Conservation (phyloP, 257 asterid genomes). For the Verbena officinalis region DNA sequence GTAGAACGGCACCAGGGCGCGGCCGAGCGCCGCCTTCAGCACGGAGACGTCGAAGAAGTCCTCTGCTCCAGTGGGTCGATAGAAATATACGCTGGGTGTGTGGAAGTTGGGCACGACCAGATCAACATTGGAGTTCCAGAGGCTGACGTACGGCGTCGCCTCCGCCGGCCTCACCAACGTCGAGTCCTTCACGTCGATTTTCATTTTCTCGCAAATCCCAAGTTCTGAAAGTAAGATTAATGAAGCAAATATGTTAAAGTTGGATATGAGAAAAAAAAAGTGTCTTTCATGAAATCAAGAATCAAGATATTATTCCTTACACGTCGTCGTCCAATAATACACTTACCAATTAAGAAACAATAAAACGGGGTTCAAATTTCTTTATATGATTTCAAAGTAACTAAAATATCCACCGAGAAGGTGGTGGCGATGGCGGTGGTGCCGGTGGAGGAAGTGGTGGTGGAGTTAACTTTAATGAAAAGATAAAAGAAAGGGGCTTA, state of each 20-base stretch:
- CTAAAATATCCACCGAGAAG: not conserved
- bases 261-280: not conserved
- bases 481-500: not conserved
- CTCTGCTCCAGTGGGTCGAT: constrained; percentile 59
- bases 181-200: constrained; percentile 59
- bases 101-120: constrained; percentile 96
- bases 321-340: not conserved
- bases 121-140: constrained; percentile 98
- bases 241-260: not conserved
- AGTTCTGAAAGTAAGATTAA: not conserved
- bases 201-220: constrained; percentile 37
- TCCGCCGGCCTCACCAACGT: constrained; percentile 77
- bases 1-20: constrained; percentile 85
- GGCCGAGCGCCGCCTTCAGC: constrained; percentile 73
- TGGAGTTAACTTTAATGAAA: not conserved
- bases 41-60: constrained; percentile 65
- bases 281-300: too few relatives aligned
- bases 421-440: constrained; percentile 2
- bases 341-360: not conserved
- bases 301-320: too few relatives aligned
- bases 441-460: not conserved
- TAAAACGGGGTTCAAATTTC: not conserved
- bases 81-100: constrained; percentile 95
- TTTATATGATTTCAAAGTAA: not conserved
- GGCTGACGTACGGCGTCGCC: constrained; percentile 58